Evolutionary conservation across 768 basidiomycete genomes (phyloP).

Genomic region (Mycena albidolilacea): DNA sequence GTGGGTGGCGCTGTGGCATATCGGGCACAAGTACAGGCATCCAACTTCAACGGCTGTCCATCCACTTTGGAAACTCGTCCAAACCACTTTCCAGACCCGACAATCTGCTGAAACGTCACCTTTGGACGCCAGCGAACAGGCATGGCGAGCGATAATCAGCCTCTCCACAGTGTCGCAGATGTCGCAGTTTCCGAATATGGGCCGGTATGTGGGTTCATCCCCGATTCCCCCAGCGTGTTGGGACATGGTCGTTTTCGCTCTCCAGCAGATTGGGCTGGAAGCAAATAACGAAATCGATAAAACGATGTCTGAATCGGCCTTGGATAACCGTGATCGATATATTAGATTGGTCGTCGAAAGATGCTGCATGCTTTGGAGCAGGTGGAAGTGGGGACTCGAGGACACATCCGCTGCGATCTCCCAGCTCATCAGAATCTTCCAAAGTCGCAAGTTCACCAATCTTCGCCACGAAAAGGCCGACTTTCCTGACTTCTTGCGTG

Average conservation of each 20-base stretch:
- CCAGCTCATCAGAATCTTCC: conserved; percentile 80
- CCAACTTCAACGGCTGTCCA: conserved; percentile 41
- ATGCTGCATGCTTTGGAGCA: conserved; percentile 78
- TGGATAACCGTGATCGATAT: conserved; percentile 78
- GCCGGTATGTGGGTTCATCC: conserved; percentile 49
- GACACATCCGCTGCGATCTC: conserved; percentile 72
- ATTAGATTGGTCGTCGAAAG: conserved; percentile 77
- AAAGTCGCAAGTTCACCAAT: conserved; percentile 82
- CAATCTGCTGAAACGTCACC: conserved; percentile 47
- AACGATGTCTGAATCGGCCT: conserved; percentile 49
- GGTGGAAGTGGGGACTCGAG: conserved; percentile 84
- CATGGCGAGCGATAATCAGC: conserved; percentile 81
- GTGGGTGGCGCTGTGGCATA: conserved; percentile 83
- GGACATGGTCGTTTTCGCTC: conserved; percentile 71
- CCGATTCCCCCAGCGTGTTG: conserved; percentile 71
- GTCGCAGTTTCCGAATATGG: conserved; percentile 82
- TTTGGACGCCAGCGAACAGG: conserved; percentile 69
- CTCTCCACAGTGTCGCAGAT: conserved; percentile 85
- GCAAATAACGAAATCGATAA: conserved; percentile 62
- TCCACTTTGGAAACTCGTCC: conserved; percentile 64
- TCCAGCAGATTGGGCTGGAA: conserved; percentile 73
- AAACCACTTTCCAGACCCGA: conserved; percentile 48
- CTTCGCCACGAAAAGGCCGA: conserved; percentile 72
- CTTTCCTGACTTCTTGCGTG: conserved; percentile 80
- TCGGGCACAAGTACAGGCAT: conserved; percentile 50